phyloP scores from a whole-genome alignment of 345 rosid species.

The Arabidopsis arenosa region DNA sequence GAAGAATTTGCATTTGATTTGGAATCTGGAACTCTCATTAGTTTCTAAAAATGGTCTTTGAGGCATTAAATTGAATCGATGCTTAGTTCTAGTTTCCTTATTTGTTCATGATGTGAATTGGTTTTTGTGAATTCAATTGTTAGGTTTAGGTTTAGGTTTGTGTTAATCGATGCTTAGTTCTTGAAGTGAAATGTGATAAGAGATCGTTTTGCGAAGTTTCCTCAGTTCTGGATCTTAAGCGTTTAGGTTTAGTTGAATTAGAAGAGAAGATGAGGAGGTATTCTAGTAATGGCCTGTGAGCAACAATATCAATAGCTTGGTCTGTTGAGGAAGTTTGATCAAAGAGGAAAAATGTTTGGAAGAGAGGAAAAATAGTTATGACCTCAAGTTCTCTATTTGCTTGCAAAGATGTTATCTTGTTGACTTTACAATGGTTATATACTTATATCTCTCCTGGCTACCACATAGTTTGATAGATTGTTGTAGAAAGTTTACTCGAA shows the following conservation, averaged over 20 bases:
- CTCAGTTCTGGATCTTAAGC: constrained; percentile 18
- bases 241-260: background rate
- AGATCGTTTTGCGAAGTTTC: background rate
- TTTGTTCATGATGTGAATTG: background rate
- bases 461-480: background rate
- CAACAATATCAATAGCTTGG: background rate
- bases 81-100: constrained; percentile 10
- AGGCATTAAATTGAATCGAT: background rate
- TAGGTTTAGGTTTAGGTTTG: too few relatives aligned
- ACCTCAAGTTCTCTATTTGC: background rate
- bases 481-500: background rate
- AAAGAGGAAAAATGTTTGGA: background rate
- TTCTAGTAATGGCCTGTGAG: background rate
- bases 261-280: background rate
- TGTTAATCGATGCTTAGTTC: too few relatives aligned
- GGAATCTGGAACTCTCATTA: constrained; percentile 9
- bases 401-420: constrained; percentile 5
- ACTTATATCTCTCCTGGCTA: background rate
- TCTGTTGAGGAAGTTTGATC: background rate
- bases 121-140: too few relatives aligned
- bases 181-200: background rate
- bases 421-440: too few relatives aligned
- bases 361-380: background rate
- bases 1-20: background rate
- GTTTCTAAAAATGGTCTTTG: constrained; percentile 7